These are phyloP conservation scores for Skeletonema tropicum DNA, from an alignment of 108 stramenopile genomes.

Conservation along the genomic window DNA sequence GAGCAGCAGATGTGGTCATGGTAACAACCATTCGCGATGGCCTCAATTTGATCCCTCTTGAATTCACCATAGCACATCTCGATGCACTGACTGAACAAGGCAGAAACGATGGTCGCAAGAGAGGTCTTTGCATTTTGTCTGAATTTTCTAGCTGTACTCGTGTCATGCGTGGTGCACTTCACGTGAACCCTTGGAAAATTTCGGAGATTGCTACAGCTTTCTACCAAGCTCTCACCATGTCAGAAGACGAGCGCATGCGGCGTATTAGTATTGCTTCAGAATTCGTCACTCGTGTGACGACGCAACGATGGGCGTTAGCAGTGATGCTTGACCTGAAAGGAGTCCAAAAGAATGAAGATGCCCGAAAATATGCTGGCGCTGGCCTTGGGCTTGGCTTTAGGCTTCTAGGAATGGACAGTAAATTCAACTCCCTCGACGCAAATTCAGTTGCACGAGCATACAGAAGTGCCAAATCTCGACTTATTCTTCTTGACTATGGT, in stretches of 20 bases:
- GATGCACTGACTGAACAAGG: slow-evolving; percentile 84
- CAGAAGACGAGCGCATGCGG: slow-evolving; percentile 82
- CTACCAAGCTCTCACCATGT: slow-evolving; percentile 72
- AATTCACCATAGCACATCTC: slow-evolving; percentile 95
- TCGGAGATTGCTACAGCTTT: slow-evolving; percentile 87
- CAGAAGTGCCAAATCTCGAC: slow-evolving; percentile 67
- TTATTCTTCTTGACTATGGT: slow-evolving; percentile 96
- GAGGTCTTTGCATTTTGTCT: slow-evolving; percentile 91
- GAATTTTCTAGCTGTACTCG: slow-evolving; percentile 92
- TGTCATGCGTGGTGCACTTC: slow-evolving; percentile 95
- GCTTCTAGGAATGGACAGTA: slow-evolving; percentile 89
- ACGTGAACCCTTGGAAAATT: slow-evolving; percentile 93
- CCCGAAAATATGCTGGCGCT: slow-evolving; percentile 79
- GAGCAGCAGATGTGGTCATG: slow-evolving; percentile 85
- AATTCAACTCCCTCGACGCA: slow-evolving; percentile 70
- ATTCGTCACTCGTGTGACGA: slow-evolving; percentile 94
- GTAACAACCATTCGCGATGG: slow-evolving; percentile 97
- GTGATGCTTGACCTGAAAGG: slow-evolving; percentile 91
- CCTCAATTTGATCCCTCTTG: slow-evolving; percentile 94
- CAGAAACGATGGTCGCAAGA: slow-evolving; percentile 74
- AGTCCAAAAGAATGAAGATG: slow-evolving; percentile 77
- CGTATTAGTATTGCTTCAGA: slow-evolving; percentile 79
- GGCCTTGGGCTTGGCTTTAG: slow-evolving; percentile 96
- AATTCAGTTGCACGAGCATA: slow-evolving; percentile 78
- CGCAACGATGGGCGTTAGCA: slow-evolving; percentile 91